Evolutionary conservation across 129 eudicot genomes (phyloP).

Genomic region (Centaurea solstitialis): DNA sequence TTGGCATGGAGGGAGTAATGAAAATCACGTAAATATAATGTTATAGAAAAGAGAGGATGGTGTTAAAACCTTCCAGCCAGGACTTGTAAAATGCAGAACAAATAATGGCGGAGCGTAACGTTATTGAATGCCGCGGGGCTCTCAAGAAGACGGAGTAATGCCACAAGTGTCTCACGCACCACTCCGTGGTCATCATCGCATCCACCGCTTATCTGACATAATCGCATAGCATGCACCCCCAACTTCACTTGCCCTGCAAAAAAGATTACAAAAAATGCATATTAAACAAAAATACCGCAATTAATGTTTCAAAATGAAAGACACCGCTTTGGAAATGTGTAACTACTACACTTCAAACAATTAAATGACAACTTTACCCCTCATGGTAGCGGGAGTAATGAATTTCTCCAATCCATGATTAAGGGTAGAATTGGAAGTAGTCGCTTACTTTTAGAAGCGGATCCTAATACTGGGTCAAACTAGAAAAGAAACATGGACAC

Average conservation of each 20-base stretch:
- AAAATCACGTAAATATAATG: not conserved
- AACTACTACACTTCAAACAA: too few relatives aligned
- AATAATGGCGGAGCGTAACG: conserved; percentile 76
- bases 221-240: conserved; percentile 71
- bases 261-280: not conserved
- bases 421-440: not conserved
- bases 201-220: conserved; percentile 70
- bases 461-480: too few relatives aligned
- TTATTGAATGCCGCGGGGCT: conserved; percentile 73
- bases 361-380: not conserved
- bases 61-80: conserved; percentile 78
- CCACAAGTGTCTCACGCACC: conserved; percentile 79
- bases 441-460: too few relatives aligned
- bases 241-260: conserved; percentile 81
- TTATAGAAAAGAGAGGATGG: conserved; percentile 8
- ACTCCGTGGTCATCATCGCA: conserved; percentile 52
- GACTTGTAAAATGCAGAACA: conserved; percentile 93
- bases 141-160: conserved; percentile 84
- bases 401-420: not conserved
- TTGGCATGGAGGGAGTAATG: not conserved
- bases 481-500: not conserved
- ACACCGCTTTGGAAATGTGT: too few relatives aligned
- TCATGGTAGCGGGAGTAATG: not conserved
- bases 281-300: not conserved
- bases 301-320: too few relatives aligned